phyloP scores from a whole-genome alignment of 805 yeast species.

The Candida boidinii region DNA sequence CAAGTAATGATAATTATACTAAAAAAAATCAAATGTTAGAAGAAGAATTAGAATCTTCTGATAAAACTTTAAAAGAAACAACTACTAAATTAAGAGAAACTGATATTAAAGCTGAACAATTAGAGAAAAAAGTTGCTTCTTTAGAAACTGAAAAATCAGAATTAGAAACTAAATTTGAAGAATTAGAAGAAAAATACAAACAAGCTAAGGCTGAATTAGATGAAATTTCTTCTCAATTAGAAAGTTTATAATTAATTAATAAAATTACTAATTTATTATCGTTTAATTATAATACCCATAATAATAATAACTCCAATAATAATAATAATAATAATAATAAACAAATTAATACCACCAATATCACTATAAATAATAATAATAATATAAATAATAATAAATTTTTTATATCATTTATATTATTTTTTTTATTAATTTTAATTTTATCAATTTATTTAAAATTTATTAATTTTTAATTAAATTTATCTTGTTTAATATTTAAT shows the following conservation, averaged over 20 bases:
- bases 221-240: conserved; percentile 94
- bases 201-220: conserved; percentile 90
- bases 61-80: conserved; percentile 84
- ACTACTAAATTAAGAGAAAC: conserved; percentile 91
- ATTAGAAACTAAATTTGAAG: conserved; percentile 87
- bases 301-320: too few species aligned
- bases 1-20: conserved; percentile 84
- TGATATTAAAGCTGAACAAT: conserved; percentile 92
- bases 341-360: too few species aligned
- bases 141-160: conserved; percentile 89
- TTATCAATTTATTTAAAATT: background rate
- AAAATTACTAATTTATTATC: background rate
- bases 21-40: conserved; percentile 86
- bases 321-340: too few species aligned
- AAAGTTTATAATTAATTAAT: conserved; percentile 40
- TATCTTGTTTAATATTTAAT: too few species aligned
- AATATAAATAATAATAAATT: background rate
- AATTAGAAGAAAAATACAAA: conserved; percentile 70
- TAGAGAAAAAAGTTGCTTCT: conserved; percentile 88
- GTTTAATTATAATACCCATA: background rate
- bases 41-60: conserved; percentile 86
- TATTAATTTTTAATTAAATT: too few species aligned
- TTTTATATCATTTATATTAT: background rate
- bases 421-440: background rate
- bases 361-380: too few species aligned